A percentile compares a stretch with the other conserved stretches of the same genome.
Conservation (phyloP, 2,329 filamentous ascomycete genomes). For the Sporothrix dimorphospora region DNA sequence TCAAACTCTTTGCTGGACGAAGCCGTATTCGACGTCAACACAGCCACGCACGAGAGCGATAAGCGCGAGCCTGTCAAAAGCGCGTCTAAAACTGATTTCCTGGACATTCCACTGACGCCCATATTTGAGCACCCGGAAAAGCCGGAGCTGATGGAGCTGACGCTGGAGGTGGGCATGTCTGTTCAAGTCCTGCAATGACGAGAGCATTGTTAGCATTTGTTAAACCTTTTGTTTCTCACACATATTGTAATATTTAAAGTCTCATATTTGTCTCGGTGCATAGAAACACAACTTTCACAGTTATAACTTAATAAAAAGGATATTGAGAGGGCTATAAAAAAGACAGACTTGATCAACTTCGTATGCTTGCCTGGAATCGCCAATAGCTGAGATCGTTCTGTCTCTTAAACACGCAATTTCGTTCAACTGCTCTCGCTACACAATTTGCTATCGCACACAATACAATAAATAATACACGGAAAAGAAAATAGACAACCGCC, state of each 20-base stretch:
- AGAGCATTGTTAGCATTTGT: not conserved
- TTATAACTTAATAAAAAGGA: not conserved
- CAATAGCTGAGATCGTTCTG: not conserved
- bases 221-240: not conserved
- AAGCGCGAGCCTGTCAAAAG: slow-evolving; percentile 61
- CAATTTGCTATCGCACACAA: not conserved
- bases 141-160: slow-evolving; percentile 45
- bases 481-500: not conserved
- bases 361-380: not conserved
- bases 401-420: not conserved
- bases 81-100: slow-evolving; percentile 57
- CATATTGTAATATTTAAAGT: too few species aligned
- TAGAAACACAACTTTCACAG: too few species aligned
- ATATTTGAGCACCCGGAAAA: slow-evolving; percentile 44
- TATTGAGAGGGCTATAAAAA: not conserved
- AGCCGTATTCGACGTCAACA: slow-evolving; percentile 65
- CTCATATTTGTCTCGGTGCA: too few species aligned
- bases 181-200: slow-evolving; percentile 40
- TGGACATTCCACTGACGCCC: slow-evolving; percentile 70
- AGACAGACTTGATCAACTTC: not conserved
- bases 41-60: slow-evolving; percentile 60
- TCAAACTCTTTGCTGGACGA: slow-evolving; percentile 49
- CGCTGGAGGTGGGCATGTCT: slow-evolving; percentile 60
- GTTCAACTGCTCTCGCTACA: not conserved
- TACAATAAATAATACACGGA: slow-evolving; percentile 11